Evolutionary conservation across 768 basidiomycete species (phyloP), one percentile per base, ranked within the genome.

Genomic region (Sporobolomyces phaffii): DNA sequence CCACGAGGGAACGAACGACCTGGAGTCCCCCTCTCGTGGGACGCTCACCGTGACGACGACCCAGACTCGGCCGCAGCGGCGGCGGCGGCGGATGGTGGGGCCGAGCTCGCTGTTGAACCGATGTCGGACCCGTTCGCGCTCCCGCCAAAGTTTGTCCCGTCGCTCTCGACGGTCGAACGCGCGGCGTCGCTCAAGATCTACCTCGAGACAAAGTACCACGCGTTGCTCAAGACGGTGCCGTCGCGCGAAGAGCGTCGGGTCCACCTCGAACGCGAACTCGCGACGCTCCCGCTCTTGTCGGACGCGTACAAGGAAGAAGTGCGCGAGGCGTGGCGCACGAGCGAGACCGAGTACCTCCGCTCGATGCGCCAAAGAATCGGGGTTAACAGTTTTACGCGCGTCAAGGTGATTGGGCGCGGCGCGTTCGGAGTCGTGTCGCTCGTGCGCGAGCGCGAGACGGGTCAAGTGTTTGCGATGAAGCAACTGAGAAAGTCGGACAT

Each of bases 361-460:
- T 90, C 91, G 72, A 82, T 85, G 64, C 83, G 93, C 74, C 82
- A 82, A 54, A 89, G 88, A 78, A 87, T 97, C 28, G 87, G 89
- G 74, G 86, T 84, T 53, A 88, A 84, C 73, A 88, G 87, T 33
- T 97, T 97, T 78, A 82, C 85, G 73, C 88, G 88, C 78, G 83
- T 97, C 69, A 89, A 94, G 82, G 91, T 90, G 66, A 50, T 70
- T 38, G 59, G 60, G 15, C 62, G 78, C 87, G 91, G 91, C 73
- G 93, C 93, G 14, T 97, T 99, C 79, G 94, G 93, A 1, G 93
- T 97, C 49, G 94, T 99, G 22, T 89, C 87, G 14, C 84, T 99
- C 54, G 94, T 96, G 43, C 85, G 82, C 77, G 91, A 97, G 78
- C 84, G 83, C 73, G 81, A 84, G 29, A 84, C 86, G 6, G 89